These are phyloP conservation scores for Saccharomycopsis oosterbeekiorum DNA, from an alignment of 805 yeast genomes.

Conservation along the genomic window DNA sequence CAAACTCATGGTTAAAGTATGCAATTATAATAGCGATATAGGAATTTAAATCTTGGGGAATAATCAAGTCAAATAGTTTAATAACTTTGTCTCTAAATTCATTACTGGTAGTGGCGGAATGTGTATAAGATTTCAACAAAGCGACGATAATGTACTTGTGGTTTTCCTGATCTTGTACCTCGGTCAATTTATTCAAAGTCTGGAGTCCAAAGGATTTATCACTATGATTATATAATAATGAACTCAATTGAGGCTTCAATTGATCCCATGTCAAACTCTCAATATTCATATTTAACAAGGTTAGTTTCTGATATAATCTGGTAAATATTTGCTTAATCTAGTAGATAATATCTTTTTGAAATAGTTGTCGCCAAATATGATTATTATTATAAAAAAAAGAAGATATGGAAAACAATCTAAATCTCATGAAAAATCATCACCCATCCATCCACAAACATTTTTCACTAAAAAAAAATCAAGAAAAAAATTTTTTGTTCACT, in stretches of 20 bases:
- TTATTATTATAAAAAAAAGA: no score
- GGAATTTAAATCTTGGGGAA: not conserved
- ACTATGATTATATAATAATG: not conserved
- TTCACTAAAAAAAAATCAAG: not conserved
- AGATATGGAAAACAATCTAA: no score
- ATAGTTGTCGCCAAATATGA: no score
- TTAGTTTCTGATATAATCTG: not conserved
- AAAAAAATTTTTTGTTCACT: not conserved
- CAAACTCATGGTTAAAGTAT: not conserved
- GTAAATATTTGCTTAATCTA: not conserved
- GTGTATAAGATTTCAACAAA: slow-evolving; percentile 9
- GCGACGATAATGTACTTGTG: not conserved
- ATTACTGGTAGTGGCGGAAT: not conserved
- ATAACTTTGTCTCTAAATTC: not conserved
- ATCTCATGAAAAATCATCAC: not conserved
- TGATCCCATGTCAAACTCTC: not conserved
- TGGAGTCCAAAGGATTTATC: not conserved
- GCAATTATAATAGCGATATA: not conserved
- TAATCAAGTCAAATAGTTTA: slow-evolving; percentile 2
- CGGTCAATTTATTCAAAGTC: not conserved
- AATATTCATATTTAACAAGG: not conserved
- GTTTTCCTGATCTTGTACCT: not conserved
- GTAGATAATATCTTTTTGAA: no score
- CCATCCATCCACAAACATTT: not conserved
- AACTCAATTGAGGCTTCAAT: slow-evolving; percentile 5